Conservation (phyloP, 2,329 filamentous ascomycete genomes). For the Aspergillus latus region DNA sequence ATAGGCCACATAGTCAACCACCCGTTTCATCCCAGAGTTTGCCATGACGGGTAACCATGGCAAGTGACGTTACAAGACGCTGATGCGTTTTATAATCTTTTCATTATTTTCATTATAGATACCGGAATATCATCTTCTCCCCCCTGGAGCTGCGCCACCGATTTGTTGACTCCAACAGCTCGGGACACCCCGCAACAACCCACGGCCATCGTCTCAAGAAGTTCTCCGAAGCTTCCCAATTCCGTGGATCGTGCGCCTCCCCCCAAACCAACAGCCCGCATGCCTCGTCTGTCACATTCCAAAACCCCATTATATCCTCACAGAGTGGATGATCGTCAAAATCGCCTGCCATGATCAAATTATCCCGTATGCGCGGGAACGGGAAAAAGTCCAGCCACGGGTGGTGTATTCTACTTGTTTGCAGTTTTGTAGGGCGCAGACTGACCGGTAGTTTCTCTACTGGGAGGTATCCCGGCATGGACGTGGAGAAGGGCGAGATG, state of each 20-base stretch:
- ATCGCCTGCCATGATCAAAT: conserved; percentile 35
- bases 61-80: too few species aligned
- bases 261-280: conserved; percentile 51
- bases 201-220: conserved; percentile 50
- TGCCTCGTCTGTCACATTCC: conserved; percentile 20
- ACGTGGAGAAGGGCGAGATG: conserved; percentile 28
- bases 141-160: conserved; percentile 28
- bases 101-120: conserved; percentile 18
- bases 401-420: conserved; percentile 42
- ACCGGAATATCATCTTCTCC: conserved; percentile 32
- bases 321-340: conserved; percentile 28
- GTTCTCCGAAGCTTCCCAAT: conserved; percentile 50
- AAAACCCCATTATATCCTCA: conserved; percentile 38
- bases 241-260: conserved; percentile 44
- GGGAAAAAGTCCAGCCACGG: conserved; percentile 40
- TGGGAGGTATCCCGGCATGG: conserved; percentile 9
- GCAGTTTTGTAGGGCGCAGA: conserved; percentile 42
- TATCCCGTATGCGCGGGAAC: conserved; percentile 42
- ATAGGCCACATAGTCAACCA: too few species aligned
- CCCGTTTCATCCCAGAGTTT: too few species aligned
- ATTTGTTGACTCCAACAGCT: conserved; percentile 29
- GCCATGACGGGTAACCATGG: too few species aligned
- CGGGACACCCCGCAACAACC: conserved; percentile 30
- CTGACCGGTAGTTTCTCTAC: conserved; percentile 23
- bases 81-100: background rate